Conservation (phyloP, 1,284 basidiomycete genomes). For the Inonotus obliquus region DNA sequence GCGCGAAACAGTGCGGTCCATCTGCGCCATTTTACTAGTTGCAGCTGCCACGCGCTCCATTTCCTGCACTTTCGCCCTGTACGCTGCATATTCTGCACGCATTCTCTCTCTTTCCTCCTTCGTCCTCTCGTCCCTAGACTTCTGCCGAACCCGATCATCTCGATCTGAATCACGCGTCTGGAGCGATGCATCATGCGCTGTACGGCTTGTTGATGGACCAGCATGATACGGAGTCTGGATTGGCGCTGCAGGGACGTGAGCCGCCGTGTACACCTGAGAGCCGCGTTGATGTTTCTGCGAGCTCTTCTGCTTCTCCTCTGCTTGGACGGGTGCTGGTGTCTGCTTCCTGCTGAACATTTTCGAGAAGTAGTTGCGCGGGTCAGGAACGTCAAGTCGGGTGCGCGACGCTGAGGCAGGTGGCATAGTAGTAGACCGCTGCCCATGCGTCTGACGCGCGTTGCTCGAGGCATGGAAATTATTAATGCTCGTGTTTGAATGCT, state of each 20-base stretch:
- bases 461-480: neutral
- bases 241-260: neutral
- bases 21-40: neutral
- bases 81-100: constrained; percentile 10
- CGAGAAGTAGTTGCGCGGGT: constrained; percentile 14
- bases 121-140: constrained; percentile 11
- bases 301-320: constrained; percentile 14
- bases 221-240: neutral
- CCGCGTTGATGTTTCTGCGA: constrained; percentile 8
- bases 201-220: neutral
- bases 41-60: constrained; percentile 9
- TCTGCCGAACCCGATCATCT: constrained; percentile 13
- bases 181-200: constrained; percentile 2
- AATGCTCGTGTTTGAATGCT: constrained; percentile 1
- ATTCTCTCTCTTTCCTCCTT: constrained; percentile 3
- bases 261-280: neutral
- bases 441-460: constrained; percentile 5
- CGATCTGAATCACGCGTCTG: constrained; percentile 6
- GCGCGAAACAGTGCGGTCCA: neutral
- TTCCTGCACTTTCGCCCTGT: constrained; percentile 6
- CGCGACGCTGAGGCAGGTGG: constrained; percentile 14
- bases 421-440: constrained; percentile 2
- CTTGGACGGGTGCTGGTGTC: neutral
- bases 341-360: constrained; percentile 16
- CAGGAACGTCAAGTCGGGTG: constrained; percentile 7